A percentile compares a stretch with the other conserved stretches of the same genome.
Conservation (phyloP, 768 basidiomycete species). For the Roridomyces roridus region DNA sequence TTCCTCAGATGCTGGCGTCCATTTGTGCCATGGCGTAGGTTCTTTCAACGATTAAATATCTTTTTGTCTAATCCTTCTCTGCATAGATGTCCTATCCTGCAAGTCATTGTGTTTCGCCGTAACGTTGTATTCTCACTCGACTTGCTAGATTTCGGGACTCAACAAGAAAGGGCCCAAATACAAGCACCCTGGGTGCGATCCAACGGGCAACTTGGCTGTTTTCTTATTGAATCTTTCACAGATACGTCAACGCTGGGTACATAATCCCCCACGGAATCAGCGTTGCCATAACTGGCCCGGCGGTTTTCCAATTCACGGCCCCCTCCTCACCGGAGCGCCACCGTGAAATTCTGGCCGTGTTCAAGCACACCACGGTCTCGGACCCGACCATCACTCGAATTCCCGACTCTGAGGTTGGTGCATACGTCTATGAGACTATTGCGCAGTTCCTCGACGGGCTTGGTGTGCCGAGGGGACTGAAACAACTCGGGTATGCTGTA, state of each 20-base stretch:
- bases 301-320: constrained; percentile 97
- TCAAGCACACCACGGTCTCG: constrained; percentile 66
- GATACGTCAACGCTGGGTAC: constrained; percentile 79
- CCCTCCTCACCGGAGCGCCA: constrained; percentile 93
- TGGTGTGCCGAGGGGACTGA: constrained; percentile 85
- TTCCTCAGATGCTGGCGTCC: constrained; percentile 74
- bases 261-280: constrained; percentile 95
- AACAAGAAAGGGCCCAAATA: constrained; percentile 96
- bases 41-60: background rate
- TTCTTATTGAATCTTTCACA: no score
- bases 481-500: constrained; percentile 67
- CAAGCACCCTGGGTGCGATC: constrained; percentile 71
- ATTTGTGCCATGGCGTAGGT: constrained; percentile 85
- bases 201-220: no score
- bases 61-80: background rate
- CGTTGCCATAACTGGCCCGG: constrained; percentile 89
- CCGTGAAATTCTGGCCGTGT: constrained; percentile 86
- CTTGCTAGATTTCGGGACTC: constrained; percentile 79
- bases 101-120: background rate
- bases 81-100: constrained; percentile 26
- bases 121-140: background rate
- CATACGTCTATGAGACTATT: constrained; percentile 82
- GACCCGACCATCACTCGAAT: constrained; percentile 77
- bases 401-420: constrained; percentile 80
- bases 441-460: constrained; percentile 87